Evolutionary conservation across 768 basidiomycete genomes (phyloP).

Genomic region (Calvatia gigantea): DNA sequence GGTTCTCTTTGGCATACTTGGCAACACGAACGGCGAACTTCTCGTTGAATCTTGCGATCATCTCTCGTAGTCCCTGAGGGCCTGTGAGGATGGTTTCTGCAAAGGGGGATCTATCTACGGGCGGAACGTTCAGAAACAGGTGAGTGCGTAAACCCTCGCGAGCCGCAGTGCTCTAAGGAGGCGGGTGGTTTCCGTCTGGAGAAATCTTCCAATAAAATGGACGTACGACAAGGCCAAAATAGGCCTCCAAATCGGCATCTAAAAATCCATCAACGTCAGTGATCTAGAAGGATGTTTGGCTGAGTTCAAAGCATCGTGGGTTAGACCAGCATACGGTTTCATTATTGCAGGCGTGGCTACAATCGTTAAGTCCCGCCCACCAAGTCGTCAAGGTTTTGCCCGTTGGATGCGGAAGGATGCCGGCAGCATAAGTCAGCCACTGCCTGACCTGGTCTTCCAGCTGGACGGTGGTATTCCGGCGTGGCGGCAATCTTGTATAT

Average conservation of each 20-base stretch:
- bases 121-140: conserved; percentile 1
- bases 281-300: background rate
- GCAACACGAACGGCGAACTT: background rate
- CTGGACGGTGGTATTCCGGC: background rate
- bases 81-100: background rate
- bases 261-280: conserved; percentile 1
- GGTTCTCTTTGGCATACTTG: conserved; percentile 3
- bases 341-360: background rate
- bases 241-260: background rate
- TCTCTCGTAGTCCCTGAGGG: background rate
- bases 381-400: conserved; percentile 2
- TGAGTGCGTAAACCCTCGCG: background rate
- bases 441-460: conserved; percentile 1
- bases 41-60: background rate
- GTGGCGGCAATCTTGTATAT: background rate
- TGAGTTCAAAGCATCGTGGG: background rate
- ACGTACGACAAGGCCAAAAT: background rate
- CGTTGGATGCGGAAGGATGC: background rate
- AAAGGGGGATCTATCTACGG: background rate
- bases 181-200: background rate
- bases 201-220: background rate
- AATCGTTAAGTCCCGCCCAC: conserved; percentile 2
- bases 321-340: background rate
- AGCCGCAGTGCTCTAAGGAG: background rate
- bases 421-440: conserved; percentile 2